phyloP scores from a whole-genome alignment of 179 eudicot species.

The Drosera spatulata region DNA sequence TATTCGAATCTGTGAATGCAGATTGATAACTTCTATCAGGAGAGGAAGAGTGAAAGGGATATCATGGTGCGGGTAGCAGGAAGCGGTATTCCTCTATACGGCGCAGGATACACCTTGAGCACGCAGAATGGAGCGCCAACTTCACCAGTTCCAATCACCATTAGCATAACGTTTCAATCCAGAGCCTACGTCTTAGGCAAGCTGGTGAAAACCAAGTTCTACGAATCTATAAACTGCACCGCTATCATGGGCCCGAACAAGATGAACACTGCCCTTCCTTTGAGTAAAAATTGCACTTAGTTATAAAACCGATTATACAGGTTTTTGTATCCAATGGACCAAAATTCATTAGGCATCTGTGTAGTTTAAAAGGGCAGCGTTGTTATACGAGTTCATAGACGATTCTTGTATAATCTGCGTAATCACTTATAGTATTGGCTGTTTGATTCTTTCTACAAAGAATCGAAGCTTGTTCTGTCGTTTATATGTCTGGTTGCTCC shows the following conservation, averaged over 20 bases:
- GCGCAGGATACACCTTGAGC: slow-evolving; percentile 46
- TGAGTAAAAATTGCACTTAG: slow-evolving; percentile 53
- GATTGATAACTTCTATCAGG: slow-evolving; percentile 62
- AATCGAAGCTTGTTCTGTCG: no score
- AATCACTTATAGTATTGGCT: no score
- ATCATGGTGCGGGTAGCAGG: slow-evolving; percentile 41
- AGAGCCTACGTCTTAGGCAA: slow-evolving; percentile 67
- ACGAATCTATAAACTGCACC: slow-evolving; percentile 36
- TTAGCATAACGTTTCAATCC: slow-evolving; percentile 45
- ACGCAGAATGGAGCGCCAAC: slow-evolving; percentile 28
- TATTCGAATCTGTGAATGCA: slow-evolving; percentile 11
- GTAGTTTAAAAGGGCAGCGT: no score
- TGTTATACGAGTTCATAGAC: no score
- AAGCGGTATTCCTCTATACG: slow-evolving; percentile 46
- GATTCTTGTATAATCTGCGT: no score
- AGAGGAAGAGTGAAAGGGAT: slow-evolving; percentile 47
- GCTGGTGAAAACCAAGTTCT: slow-evolving; percentile 68
- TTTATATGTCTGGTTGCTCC: no score
- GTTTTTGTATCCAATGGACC: no score
- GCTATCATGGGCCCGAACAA: slow-evolving; percentile 56
- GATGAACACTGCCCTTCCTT: slow-evolving; percentile 37
- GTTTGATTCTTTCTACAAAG: no score
- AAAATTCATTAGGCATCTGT: background rate
- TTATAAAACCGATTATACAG: slow-evolving; percentile 1
- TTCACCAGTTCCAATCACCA: slow-evolving; percentile 38